Conservation (phyloP, 495 filamentous ascomycete genomes). For the Rhypophila decipiens region DNA sequence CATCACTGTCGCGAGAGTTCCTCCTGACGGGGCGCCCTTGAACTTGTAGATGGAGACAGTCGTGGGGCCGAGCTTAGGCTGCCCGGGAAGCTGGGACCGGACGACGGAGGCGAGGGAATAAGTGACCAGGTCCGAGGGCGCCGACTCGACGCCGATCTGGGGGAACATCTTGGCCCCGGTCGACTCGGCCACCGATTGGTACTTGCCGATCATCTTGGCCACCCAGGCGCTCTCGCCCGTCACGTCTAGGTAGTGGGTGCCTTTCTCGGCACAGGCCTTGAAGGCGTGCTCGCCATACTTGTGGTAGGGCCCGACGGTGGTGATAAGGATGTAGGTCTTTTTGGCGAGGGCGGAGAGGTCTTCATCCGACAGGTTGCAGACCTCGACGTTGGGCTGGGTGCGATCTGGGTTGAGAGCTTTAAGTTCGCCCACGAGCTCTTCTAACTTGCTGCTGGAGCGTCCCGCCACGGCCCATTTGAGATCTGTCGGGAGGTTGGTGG, state of each 20-base stretch:
- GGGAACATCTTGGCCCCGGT: constrained; percentile 83
- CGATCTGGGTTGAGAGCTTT: constrained; percentile 64
- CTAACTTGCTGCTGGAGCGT: constrained; percentile 67
- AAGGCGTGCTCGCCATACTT: constrained; percentile 73
- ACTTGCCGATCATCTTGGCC: constrained; percentile 70
- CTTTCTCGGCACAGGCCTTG: constrained; percentile 78
- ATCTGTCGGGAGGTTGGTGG: constrained; percentile 64
- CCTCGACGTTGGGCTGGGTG: constrained; percentile 57
- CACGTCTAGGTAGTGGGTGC: constrained; percentile 87
- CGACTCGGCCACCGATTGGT: constrained; percentile 64
- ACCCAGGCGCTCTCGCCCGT: constrained; percentile 87
- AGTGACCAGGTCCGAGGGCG: constrained; percentile 72
- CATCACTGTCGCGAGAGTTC: constrained; percentile 61
- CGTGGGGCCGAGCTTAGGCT: constrained; percentile 52
- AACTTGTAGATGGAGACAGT: constrained; percentile 56
- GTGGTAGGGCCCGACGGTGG: constrained; percentile 79
- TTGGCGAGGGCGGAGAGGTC: constrained; percentile 61
- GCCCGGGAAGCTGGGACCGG: constrained; percentile 44
- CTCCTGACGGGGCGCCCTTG: constrained; percentile 64
- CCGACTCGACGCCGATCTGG: constrained; percentile 79
- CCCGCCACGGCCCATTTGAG: constrained; percentile 89
- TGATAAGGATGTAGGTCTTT: constrained; percentile 73
- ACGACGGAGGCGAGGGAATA: constrained; percentile 62
- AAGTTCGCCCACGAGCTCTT: constrained; percentile 58
- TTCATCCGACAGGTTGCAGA: constrained; percentile 54